Evolutionary conservation across 2,329 filamentous ascomycete genomes (phyloP).

Genomic region (Colletotrichum graminicola): DNA sequence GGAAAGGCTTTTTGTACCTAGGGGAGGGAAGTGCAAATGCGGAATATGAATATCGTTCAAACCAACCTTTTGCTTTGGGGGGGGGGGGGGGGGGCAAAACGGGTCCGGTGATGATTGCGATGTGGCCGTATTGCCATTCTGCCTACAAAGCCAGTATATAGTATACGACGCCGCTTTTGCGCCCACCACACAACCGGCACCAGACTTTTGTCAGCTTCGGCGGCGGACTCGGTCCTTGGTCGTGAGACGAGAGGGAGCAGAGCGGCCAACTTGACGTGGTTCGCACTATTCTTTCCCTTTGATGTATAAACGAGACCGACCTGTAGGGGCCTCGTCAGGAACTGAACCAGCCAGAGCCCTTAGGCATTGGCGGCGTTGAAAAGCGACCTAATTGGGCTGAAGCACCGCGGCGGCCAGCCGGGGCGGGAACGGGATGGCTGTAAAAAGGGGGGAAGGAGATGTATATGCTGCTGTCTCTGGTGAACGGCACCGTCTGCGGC

Average conservation of each 20-base stretch:
- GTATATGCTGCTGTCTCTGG: not conserved
- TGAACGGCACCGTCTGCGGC: not conserved
- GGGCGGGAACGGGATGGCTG: not conserved
- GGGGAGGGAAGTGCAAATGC: no score
- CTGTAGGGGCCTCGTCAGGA: not conserved
- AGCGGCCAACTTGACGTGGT: not conserved
- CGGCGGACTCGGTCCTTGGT: not conserved
- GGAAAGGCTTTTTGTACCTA: constrained; percentile 9
- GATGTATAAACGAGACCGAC: not conserved
- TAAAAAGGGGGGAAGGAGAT: not conserved
- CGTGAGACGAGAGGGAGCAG: not conserved
- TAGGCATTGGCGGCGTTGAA: not conserved
- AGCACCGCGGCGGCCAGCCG: not conserved
- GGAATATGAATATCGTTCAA: not conserved
- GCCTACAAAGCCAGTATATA: not conserved
- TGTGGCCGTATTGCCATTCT: not conserved
- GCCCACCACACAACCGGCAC: not conserved
- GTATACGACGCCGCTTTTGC: not conserved
- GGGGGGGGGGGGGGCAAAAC: no score
- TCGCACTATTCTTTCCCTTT: not conserved
- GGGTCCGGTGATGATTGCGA: not conserved
- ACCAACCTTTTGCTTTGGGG: not conserved
- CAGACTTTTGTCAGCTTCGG: not conserved
- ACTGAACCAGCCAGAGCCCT: not conserved
- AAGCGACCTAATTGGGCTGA: not conserved